These are phyloP conservation scores for Calonectria pauciramosa DNA, from an alignment of 2,329 filamentous ascomycete species.

Conservation along the genomic window DNA sequence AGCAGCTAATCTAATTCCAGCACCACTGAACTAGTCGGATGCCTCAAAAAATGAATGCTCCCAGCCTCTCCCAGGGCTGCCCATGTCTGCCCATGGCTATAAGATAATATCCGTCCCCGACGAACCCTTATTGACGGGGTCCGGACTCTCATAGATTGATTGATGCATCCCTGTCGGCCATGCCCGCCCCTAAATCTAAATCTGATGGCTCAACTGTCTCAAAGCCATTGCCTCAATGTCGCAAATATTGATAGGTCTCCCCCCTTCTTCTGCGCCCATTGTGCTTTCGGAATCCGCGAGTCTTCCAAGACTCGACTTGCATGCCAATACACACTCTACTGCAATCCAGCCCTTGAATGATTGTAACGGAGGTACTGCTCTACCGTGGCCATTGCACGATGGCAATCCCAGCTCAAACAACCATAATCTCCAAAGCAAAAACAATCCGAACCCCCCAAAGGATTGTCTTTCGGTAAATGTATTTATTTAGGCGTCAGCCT, in stretches of 20 bases:
- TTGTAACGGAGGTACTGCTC: too few species aligned
- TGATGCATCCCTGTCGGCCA: conserved; percentile 8
- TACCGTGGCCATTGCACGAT: too few species aligned
- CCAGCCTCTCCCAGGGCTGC: background rate
- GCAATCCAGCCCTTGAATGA: too few species aligned
- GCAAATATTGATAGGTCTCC: background rate
- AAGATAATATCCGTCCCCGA: background rate
- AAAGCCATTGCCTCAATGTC: conserved; percentile 23
- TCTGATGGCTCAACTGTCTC: conserved; percentile 28
- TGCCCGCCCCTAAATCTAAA: conserved; percentile 24
- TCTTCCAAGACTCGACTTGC: background rate
- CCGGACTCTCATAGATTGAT: background rate
- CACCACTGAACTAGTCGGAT: background rate
- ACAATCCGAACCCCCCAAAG: too few species aligned
- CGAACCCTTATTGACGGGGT: background rate
- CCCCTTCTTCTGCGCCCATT: conserved; percentile 1
- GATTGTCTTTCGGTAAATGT: too few species aligned
- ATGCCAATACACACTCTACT: background rate
- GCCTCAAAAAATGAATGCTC: background rate
- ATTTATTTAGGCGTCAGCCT: too few species aligned
- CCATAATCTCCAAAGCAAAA: too few species aligned
- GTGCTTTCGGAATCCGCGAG: background rate
- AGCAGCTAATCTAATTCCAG: background rate
- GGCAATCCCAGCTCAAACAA: too few species aligned
- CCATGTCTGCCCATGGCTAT: background rate